Evolutionary conservation across 148 eudicot species (phyloP), one percentile per base, ranked within the genome.

Genomic region (Arctostaphylos glauca): DNA sequence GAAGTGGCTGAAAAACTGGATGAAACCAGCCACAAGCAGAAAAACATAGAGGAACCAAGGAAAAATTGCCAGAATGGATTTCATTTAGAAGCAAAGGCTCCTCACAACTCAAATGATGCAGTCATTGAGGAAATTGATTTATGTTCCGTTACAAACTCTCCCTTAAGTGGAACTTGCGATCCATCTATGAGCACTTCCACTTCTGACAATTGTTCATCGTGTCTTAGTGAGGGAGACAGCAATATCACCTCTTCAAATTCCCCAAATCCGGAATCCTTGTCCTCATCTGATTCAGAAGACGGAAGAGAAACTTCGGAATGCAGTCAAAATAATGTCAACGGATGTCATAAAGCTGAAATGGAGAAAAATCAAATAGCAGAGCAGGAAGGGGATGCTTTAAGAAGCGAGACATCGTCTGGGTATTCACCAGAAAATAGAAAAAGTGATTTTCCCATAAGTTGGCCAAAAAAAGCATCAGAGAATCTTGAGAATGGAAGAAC

Each of bases 151-250:
- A 83, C 87, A 44, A 87, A 82, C 47, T 88, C 89, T 82, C 85
- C 88, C 66, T 84, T 56, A 43, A 82, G 71, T 64, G 90, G 88
- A 74, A 90, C 86, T 23, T 74, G 83, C 21, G 89, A 89, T 86
- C 88, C 87, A 62, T 89, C 91, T 80, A 85, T 81, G 62, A 91
- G 90, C 88, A 90, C 90, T 74, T 94, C 95, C 71, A 90, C 86
- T 86, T 96, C 98, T 77, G 99, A 94, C 85, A 94, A 93, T 87
- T 90, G 93, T 91, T 94, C 99, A 9, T 96, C 94, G 74, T 94
- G 95, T 81, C 95, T 88, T 81, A 94, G 95, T 85, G 98, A 96
- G 85, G 98, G 98, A 83, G 98, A 95, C 82, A 90, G 91, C 86
- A 93, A 89, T 80, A 85, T 91, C 7, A 85, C 90, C 48, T 91